Conservation (phyloP, 495 filamentous ascomycete genomes). For the Penicillium crystallinum region DNA sequence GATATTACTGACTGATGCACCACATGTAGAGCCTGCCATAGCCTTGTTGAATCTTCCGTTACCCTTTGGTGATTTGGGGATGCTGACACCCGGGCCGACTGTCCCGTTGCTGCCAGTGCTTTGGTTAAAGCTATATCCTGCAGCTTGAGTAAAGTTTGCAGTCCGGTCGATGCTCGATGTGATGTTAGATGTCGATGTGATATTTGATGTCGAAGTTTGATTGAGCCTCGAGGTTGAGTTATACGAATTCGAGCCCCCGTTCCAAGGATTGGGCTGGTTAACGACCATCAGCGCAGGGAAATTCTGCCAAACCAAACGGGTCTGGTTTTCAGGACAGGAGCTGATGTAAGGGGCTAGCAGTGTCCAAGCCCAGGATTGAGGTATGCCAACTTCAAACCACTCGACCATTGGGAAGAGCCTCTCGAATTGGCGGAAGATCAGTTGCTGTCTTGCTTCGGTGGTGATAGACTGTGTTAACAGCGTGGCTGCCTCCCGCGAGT, state of each 20-base stretch:
- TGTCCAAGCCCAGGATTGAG: constrained; percentile 86
- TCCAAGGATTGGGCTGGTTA: constrained; percentile 72
- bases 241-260: constrained; percentile 13
- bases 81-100: constrained; percentile 27
- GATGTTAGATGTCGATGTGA: background rate
- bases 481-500: constrained; percentile 68
- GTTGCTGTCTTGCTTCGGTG: constrained; percentile 82
- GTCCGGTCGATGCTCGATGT: background rate
- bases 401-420: constrained; percentile 82
- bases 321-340: constrained; percentile 68
- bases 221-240: constrained; percentile 8
- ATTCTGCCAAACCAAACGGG: constrained; percentile 81
- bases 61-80: constrained; percentile 20
- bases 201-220: background rate
- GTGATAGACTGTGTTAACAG: constrained; percentile 72
- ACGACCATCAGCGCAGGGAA: constrained; percentile 70
- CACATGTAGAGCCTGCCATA: constrained; percentile 48
- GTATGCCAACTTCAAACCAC: constrained; percentile 77
- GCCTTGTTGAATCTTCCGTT: constrained; percentile 28
- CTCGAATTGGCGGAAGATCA: constrained; percentile 82
- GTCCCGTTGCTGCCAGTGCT: constrained; percentile 50
- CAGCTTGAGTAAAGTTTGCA: background rate
- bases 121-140: constrained; percentile 37
- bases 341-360: constrained; percentile 80
- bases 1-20: constrained; percentile 57